phyloP scores from a whole-genome alignment of 2,329 filamentous ascomycete genomes.

The Alternaria triticina region DNA sequence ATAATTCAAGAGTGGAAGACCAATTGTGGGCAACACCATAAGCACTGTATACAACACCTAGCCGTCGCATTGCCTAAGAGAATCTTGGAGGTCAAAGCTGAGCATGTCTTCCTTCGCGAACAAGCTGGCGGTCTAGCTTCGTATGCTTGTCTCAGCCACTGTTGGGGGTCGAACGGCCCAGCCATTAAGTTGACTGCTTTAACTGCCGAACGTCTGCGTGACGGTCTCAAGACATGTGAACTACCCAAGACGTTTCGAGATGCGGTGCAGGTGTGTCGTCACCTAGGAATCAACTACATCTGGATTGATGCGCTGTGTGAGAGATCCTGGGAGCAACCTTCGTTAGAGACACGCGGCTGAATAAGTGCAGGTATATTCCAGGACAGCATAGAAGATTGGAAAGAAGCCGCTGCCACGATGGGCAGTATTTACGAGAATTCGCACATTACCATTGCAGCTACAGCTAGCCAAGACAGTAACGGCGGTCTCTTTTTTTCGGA shows the following conservation, averaged over 20 bases:
- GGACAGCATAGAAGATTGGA: background rate
- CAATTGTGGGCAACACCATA: background rate
- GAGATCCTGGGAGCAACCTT: rapidly evolving
- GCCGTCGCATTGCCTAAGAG: background rate
- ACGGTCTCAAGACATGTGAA: background rate
- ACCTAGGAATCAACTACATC: background rate
- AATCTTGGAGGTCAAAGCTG: background rate
- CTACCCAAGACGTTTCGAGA: background rate
- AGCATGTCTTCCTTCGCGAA: background rate
- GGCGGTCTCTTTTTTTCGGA: background rate
- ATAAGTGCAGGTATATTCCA: background rate
- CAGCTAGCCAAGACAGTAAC: background rate
- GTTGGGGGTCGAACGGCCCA: background rate
- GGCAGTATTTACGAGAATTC: background rate
- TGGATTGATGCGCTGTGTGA: background rate
- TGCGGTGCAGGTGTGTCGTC: background rate
- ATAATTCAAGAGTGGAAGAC: background rate
- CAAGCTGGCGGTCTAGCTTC: background rate
- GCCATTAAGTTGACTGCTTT: background rate
- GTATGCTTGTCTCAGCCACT: background rate
- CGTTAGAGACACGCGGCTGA: background rate
- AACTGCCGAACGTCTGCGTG: rapidly evolving
- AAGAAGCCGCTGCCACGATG: background rate
- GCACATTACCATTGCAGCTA: background rate
- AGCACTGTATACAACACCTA: background rate